Percentiles rank a stretch among this genome's conserved stretches.
phyloP scores from a whole-genome alignment of 768 basidiomycete genomes.

The Ramaria rubella region DNA sequence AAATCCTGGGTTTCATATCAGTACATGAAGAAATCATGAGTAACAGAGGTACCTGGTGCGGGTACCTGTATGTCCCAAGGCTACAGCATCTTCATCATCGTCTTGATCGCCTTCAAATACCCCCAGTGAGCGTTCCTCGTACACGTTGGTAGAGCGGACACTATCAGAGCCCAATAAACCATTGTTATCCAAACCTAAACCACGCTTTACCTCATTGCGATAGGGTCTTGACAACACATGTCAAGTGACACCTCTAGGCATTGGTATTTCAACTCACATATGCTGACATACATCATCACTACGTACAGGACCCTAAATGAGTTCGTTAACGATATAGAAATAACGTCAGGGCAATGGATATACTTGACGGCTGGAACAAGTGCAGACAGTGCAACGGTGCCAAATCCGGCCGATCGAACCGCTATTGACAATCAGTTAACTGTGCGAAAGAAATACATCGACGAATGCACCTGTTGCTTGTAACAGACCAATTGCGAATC shows the following conservation, averaged over 20 bases:
- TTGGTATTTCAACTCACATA: not conserved
- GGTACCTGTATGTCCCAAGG: conserved; percentile 43
- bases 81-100: conserved; percentile 36
- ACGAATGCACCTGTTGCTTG: conserved; percentile 49
- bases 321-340: not conserved
- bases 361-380: conserved; percentile 88
- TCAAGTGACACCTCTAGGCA: not conserved
- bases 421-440: conserved; percentile 68
- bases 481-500: conserved; percentile 69
- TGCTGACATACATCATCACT: conserved; percentile 88
- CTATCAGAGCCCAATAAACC: conserved; percentile 48
- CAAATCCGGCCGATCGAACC: conserved; percentile 86
- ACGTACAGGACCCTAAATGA: conserved; percentile 75
- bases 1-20: conserved; percentile 39
- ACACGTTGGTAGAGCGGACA: conserved; percentile 79
- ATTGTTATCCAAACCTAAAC: not conserved
- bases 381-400: conserved; percentile 58
- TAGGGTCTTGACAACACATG: not conserved
- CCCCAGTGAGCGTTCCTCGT: conserved; percentile 90
- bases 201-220: not conserved
- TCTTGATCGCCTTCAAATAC: conserved; percentile 50
- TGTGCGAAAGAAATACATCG: conserved; percentile 30
- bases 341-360: conserved; percentile 20
- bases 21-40: not conserved
- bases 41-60: conserved; percentile 15